These are phyloP conservation scores for Digitaria exilis DNA, from an alignment of 202 grass and related monocot genomes.

Conservation along the genomic window DNA sequence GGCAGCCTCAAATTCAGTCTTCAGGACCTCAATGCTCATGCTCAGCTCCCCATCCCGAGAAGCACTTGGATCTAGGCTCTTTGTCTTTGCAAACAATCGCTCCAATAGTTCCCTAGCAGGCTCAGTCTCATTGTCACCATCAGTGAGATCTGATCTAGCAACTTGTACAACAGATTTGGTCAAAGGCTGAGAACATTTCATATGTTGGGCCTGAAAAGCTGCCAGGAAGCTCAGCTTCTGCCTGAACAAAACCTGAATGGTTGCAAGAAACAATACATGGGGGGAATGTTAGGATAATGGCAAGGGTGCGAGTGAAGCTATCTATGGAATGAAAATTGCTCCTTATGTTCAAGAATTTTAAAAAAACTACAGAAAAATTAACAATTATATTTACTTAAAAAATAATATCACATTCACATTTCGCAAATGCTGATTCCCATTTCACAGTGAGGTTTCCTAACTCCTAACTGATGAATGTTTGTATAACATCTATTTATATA, in stretches of 20 bases:
- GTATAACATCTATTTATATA: neutral
- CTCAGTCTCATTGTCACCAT: slow-evolving; percentile 63
- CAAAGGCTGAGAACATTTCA: slow-evolving; percentile 42
- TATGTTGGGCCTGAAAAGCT: slow-evolving; percentile 44
- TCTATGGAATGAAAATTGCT: neutral
- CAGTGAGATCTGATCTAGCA: slow-evolving; percentile 41
- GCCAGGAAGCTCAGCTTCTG: slow-evolving; percentile 48
- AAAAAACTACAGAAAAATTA: neutral
- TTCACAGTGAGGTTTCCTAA: too few species aligned
- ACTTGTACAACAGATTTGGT: slow-evolving; percentile 55
- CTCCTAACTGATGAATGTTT: neutral
- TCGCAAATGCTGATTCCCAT: too few species aligned
- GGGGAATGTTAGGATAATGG: neutral
- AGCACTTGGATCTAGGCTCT: slow-evolving; percentile 55
- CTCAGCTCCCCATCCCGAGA: slow-evolving; percentile 54
- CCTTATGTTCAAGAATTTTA: neutral
- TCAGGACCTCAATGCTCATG: slow-evolving; percentile 62
- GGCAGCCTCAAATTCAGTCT: slow-evolving; percentile 75
- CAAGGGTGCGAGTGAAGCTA: neutral
- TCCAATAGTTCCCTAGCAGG: slow-evolving; percentile 74
- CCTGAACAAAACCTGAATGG: slow-evolving; percentile 46
- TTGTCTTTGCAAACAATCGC: slow-evolving; percentile 63
- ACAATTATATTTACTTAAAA: neutral
- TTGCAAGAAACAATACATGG: slow-evolving; percentile 42
- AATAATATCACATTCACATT: neutral